Conservation (phyloP, 176 grass and related monocot species). For the Puccinellia tenuiflora region DNA sequence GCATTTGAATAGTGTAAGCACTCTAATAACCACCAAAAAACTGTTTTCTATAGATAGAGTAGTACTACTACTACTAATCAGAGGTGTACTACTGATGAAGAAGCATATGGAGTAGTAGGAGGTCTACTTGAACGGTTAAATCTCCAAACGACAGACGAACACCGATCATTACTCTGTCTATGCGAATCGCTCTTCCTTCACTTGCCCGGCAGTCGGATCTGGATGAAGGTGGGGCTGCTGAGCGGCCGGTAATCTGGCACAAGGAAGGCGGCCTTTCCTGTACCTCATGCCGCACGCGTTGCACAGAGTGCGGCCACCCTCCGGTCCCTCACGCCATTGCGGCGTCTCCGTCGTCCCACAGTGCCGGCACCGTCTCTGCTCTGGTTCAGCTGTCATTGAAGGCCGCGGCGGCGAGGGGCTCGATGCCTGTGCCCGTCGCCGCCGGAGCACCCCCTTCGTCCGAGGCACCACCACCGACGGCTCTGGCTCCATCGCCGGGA, state of each 20-base stretch:
- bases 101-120: background rate
- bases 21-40: background rate
- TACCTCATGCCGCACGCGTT: slow-evolving; percentile 60
- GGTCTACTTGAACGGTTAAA: background rate
- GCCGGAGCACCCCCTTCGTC: background rate
- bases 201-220: background rate
- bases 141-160: background rate
- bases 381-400: background rate
- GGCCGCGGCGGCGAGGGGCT: background rate
- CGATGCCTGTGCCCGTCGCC: background rate
- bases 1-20: no score
- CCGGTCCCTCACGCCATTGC: slow-evolving; percentile 47
- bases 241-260: slow-evolving; percentile 49
- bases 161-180: background rate
- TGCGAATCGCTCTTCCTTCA: background rate
- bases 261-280: slow-evolving; percentile 32
- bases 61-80: background rate
- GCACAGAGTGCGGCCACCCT: slow-evolving; percentile 43
- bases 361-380: slow-evolving; percentile 34
- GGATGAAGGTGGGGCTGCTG: slow-evolving; percentile 49
- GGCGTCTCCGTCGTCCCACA: slow-evolving; percentile 43
- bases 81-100: no score
- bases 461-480: background rate
- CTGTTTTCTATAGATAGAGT: background rate
- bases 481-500: slow-evolving; percentile 25